phyloP scores from a whole-genome alignment of 441 rosid species.

The Gossypium schwendimanii region DNA sequence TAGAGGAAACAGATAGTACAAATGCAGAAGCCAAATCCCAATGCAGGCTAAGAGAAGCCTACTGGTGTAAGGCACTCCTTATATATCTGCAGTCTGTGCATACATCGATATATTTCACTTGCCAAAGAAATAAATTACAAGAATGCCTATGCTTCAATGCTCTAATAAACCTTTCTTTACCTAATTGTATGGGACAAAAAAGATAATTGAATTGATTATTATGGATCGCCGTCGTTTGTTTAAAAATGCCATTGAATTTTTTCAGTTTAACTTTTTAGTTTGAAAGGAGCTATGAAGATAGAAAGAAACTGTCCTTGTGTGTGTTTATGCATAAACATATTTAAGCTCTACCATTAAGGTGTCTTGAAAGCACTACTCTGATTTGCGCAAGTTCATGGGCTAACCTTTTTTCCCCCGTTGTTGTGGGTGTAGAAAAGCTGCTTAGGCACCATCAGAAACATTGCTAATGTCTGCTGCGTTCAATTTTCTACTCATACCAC shows the following conservation, averaged over 20 bases:
- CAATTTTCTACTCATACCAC: constrained; percentile 81
- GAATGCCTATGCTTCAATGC: neutral
- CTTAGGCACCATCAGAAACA: constrained; percentile 63
- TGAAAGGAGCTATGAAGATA: neutral
- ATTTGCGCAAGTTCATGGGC: constrained; percentile 14
- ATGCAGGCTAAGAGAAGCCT: neutral
- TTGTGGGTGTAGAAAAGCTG: constrained; percentile 53
- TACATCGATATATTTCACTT: neutral
- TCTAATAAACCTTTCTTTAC: neutral
- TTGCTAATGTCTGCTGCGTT: constrained; percentile 84
- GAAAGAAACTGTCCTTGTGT: neutral
- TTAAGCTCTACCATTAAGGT: constrained; percentile 6
- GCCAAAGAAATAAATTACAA: neutral
- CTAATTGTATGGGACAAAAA: neutral
- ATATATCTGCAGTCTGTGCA: neutral
- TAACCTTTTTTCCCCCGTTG: constrained; percentile 11
- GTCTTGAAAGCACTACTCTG: constrained; percentile 5
- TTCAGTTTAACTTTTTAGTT: neutral
- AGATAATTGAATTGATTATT: neutral
- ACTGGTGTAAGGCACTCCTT: neutral
- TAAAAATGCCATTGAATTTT: neutral
- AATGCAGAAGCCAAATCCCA: neutral
- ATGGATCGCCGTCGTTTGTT: neutral
- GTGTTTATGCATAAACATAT: neutral
- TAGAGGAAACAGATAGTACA: neutral